phyloP scores from a whole-genome alignment of 2,329 filamentous ascomycete genomes.

The Purpureocillium takamizusanense region DNA sequence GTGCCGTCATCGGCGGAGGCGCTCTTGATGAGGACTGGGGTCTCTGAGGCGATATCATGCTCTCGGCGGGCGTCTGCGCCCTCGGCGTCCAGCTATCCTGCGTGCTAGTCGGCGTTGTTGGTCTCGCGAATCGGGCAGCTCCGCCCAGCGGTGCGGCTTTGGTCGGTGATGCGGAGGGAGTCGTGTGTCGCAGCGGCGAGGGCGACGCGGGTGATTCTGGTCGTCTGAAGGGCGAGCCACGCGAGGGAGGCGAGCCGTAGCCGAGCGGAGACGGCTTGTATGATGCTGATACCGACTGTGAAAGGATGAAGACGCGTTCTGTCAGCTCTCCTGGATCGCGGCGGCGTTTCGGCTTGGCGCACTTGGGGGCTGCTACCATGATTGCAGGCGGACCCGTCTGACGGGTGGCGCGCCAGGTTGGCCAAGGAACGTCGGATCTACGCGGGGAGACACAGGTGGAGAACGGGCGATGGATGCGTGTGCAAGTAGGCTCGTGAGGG shows the following conservation, averaged over 20 bases:
- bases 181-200: conserved; percentile 54
- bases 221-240: conserved; percentile 56
- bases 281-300: conserved; percentile 42
- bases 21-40: conserved; percentile 20
- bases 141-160: conserved; percentile 23
- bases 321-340: conserved; percentile 13
- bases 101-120: conserved; percentile 29
- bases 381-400: conserved; percentile 7
- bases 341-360: no score
- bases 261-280: conserved; percentile 67
- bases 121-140: conserved; percentile 26
- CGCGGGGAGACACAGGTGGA: background rate
- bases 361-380: conserved; percentile 17
- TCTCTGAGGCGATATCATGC: conserved; percentile 25
- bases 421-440: conserved; percentile 9
- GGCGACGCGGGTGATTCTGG: conserved; percentile 57
- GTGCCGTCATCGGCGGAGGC: conserved; percentile 21
- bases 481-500: background rate
- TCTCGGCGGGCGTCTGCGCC: conserved; percentile 15
- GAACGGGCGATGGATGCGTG: background rate
- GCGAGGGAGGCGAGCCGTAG: conserved; percentile 53
- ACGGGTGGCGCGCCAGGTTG: conserved; percentile 7
- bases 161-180: conserved; percentile 53
- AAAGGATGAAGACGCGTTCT: conserved; percentile 7
- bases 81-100: conserved; percentile 29